A percentile compares a stretch with the other conserved stretches of the same genome.
Conservation (phyloP, 257 asterid species). For the Solanum tarapatanum region DNA sequence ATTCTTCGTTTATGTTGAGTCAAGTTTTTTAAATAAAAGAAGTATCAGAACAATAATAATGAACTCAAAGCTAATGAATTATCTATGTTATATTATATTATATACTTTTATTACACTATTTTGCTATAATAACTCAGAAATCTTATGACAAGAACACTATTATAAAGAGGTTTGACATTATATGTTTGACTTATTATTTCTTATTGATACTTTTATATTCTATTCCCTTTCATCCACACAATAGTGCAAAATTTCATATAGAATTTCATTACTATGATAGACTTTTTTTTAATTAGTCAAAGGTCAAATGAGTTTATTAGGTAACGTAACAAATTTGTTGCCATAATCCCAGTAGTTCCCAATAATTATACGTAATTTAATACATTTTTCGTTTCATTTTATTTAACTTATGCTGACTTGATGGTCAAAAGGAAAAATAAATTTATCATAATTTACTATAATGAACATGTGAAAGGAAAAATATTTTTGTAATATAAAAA, state of each 20-base stretch:
- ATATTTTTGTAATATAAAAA: background rate
- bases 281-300: background rate
- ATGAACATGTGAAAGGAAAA: background rate
- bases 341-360: background rate
- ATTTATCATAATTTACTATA: background rate
- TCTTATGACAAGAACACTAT: rapidly evolving
- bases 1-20: background rate
- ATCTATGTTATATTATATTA: background rate
- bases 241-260: background rate
- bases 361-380: background rate
- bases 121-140: background rate
- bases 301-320: background rate
- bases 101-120: background rate
- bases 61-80: background rate
- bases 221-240: background rate
- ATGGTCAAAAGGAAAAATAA: background rate
- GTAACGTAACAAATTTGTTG: background rate
- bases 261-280: background rate
- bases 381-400: background rate
- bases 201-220: background rate
- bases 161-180: background rate
- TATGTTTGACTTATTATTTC: background rate
- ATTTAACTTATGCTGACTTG: background rate
- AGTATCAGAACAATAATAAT: background rate
- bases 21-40: background rate